Evolutionary conservation across 495 filamentous ascomycete genomes (phyloP), one percentile per base, ranked within the genome.

Genomic region (Talaromyces borbonicus): DNA sequence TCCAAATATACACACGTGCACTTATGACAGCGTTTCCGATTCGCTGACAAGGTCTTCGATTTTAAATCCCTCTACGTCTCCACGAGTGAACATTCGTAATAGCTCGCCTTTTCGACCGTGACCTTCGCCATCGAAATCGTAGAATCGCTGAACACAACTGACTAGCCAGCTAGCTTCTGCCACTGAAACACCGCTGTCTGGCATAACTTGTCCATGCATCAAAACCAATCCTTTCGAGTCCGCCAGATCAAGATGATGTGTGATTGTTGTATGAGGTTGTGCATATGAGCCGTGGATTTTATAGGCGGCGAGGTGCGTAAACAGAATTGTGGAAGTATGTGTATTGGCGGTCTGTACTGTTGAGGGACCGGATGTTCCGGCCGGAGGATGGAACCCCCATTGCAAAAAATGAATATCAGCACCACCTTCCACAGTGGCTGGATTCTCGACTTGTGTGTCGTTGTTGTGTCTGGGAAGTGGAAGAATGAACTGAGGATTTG

Each of bases 71-170:
- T 67, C 64, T 6, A 55, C 60, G 66, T 90, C 89, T 1, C 89
- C 90, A 46, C 65, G 66, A 4, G 73, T 82, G 61, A 96, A 97
- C 73, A 81, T 79, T 61, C 86, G 83, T 58, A 97, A 60, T 59
- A 97, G 56, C 67, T 74, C 68, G n/a, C 64, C 60, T 59, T 71
- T 78, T 25, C 69, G 67, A 2, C 70, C 72, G 45, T 51, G 64
- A 5, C 71, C 77, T 57, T 74, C 69, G 8, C 68, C 68, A 1
- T 72, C 74, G 42, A 69, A 71, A 11, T 82, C 87, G 59, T 97
- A 98, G 61, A 97, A 98, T 63, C 87, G 82, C 74, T 97, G 92
- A 68, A 98, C 63, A 37, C 87, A 86, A 74, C 94, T 85, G n/a
- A 93, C 73, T 54, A 98, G 58, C 87, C 84, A 95, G 60, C 76